Conservation (phyloP, 2,329 filamentous ascomycete genomes). For the Alternaria viburni region DNA sequence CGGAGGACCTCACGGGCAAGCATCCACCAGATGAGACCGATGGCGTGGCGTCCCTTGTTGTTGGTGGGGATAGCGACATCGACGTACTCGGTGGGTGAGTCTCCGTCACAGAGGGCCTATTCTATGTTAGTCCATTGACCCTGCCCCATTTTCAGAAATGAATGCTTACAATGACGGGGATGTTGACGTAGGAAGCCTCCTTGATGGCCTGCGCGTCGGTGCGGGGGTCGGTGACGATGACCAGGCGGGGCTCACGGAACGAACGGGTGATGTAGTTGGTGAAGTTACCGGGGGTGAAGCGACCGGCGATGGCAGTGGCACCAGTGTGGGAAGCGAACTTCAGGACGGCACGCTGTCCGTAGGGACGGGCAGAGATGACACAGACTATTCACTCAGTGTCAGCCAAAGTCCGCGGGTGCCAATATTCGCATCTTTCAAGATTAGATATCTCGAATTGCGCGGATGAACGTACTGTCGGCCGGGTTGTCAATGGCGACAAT, state of each 20-base stretch:
- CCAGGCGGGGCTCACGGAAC: constrained; percentile 99
- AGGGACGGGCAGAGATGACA: constrained; percentile 99
- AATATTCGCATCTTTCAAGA: constrained; percentile 6
- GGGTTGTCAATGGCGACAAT: constrained; percentile 99
- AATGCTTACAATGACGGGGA: constrained; percentile 79
- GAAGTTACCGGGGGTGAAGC: constrained; percentile 99
- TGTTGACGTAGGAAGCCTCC: constrained; percentile 99
- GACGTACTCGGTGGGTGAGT: constrained; percentile 99
- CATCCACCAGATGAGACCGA: constrained; percentile 99
- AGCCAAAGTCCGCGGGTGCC: constrained; percentile 10
- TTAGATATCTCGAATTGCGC: constrained; percentile 6
- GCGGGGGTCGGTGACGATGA: constrained; percentile 98
- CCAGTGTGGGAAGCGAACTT: constrained; percentile 99
- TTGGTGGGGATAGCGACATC: constrained; percentile 99
- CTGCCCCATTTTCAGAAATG: neutral
- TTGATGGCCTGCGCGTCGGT: constrained; percentile 99
- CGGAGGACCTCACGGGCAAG: constrained; percentile 99
- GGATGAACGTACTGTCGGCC: constrained; percentile 75
- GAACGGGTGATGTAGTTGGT: constrained; percentile 99
- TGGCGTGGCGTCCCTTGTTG: constrained; percentile 99
- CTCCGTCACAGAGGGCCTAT: constrained; percentile 92
- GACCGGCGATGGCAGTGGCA: constrained; percentile 96
- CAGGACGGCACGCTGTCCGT: constrained; percentile 98
- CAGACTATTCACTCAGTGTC: constrained; percentile 49
- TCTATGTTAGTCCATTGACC: constrained; percentile 10